These are phyloP conservation scores for Circinella umbellata DNA, from an alignment of 371 early-diverging fungal species.

Conservation along the genomic window DNA sequence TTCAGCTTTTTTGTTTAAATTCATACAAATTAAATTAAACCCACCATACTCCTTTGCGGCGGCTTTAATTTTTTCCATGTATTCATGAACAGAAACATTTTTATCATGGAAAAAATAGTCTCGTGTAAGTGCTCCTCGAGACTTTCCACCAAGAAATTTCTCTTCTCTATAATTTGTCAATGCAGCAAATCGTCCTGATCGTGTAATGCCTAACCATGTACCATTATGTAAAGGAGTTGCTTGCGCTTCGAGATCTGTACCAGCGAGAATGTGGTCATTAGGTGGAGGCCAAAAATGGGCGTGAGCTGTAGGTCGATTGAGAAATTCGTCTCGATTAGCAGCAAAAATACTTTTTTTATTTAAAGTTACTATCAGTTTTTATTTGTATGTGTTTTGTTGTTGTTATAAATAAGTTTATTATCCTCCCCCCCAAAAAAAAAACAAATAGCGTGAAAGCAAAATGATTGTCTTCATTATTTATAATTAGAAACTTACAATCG, in stretches of 20 bases:
- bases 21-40: slow-evolving; percentile 58
- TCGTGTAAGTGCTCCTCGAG: slow-evolving; percentile 60
- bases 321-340: slow-evolving; percentile 65
- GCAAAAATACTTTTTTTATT: slow-evolving; percentile 56
- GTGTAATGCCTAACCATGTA: slow-evolving; percentile 67
- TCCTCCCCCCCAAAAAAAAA: too few relatives aligned
- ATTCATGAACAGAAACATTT: slow-evolving; percentile 20
- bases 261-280: slow-evolving; percentile 40
- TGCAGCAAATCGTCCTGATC: slow-evolving; percentile 55
- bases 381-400: too few relatives aligned
- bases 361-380: too few relatives aligned
- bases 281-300: slow-evolving; percentile 61
- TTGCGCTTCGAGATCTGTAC: slow-evolving; percentile 41
- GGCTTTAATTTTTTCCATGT: slow-evolving; percentile 29
- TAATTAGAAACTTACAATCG: slow-evolving; percentile 44
- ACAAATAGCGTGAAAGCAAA: too few relatives aligned
- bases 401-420: not conserved
- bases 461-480: not conserved
- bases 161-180: slow-evolving; percentile 65
- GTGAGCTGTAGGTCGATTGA: slow-evolving; percentile 52
- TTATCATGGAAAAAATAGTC: slow-evolving; percentile 34
- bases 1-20: slow-evolving; percentile 33
- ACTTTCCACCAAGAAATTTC: slow-evolving; percentile 39
- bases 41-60: slow-evolving; percentile 50
- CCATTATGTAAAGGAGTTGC: slow-evolving; percentile 36